phyloP scores from a whole-genome alignment of 2,329 filamentous ascomycete genomes.

The Aspergillus texensis region DNA sequence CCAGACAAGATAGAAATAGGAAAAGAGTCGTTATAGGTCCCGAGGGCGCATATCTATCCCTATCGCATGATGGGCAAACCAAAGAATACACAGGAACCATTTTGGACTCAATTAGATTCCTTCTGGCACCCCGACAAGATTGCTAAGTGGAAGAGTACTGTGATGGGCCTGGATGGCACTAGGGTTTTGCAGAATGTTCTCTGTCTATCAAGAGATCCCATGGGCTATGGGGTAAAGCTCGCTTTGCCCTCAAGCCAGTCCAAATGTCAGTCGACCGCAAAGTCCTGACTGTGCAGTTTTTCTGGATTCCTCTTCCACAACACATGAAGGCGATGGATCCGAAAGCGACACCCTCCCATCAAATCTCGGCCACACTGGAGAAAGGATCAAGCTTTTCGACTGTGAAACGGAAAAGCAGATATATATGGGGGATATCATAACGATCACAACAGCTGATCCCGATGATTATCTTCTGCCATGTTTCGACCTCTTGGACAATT shows the following conservation, averaged over 20 bases:
- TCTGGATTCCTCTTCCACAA: neutral
- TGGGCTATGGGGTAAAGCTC: neutral
- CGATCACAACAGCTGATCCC: neutral
- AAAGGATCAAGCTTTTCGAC: neutral
- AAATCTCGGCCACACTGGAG: neutral
- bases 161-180: neutral
- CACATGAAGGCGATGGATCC: neutral
- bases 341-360: neutral
- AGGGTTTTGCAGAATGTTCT: neutral
- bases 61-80: too few species aligned
- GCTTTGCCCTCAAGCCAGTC: neutral
- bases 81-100: too few species aligned
- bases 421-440: fast-evolving
- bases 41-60: too few species aligned
- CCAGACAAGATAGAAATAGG: too few species aligned
- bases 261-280: neutral
- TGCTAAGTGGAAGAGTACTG: neutral
- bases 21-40: too few species aligned
- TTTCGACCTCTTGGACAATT: neutral
- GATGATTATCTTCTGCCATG: neutral
- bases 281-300: neutral
- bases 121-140: too few species aligned
- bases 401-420: neutral
- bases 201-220: neutral
- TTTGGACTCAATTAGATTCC: too few species aligned